These are phyloP conservation scores for Bocquillonia castaneifolia DNA, from an alignment of 441 rosid species.

Conservation along the genomic window DNA sequence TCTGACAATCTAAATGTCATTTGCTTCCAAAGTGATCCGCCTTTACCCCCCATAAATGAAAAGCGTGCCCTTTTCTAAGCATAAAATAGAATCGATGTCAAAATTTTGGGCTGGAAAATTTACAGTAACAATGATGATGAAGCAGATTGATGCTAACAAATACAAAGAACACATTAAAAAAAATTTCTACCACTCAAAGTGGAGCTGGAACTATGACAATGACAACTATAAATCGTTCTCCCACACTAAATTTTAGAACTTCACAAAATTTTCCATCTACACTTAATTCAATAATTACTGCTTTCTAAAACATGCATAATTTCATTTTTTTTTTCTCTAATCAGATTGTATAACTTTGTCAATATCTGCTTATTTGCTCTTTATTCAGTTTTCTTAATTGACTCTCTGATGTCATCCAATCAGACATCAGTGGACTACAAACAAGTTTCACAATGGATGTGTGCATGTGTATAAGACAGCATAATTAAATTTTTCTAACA, in stretches of 20 bases:
- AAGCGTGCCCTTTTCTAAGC: conserved; percentile 79
- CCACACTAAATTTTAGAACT: no score
- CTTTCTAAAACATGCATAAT: background rate
- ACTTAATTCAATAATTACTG: background rate
- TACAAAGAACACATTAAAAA: background rate
- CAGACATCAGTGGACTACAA: background rate
- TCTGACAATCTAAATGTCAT: conserved; percentile 70
- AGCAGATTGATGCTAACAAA: background rate
- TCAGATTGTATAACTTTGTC: background rate
- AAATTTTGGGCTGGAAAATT: conserved; percentile 3
- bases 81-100: conserved; percentile 7
- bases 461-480: background rate
- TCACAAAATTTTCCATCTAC: background rate
- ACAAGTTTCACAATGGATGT: background rate
- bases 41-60: conserved; percentile 94
- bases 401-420: background rate
- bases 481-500: background rate
- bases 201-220: no score
- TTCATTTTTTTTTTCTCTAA: background rate
- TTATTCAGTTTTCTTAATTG: background rate
- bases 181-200: no score
- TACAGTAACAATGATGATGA: background rate
- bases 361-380: background rate
- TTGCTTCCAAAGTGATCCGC: conserved; percentile 95
- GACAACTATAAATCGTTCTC: no score